Evolutionary conservation across 1,284 basidiomycete genomes (phyloP), one percentile per base, ranked within the genome.

Genomic region (Ganoderma multipileum): DNA sequence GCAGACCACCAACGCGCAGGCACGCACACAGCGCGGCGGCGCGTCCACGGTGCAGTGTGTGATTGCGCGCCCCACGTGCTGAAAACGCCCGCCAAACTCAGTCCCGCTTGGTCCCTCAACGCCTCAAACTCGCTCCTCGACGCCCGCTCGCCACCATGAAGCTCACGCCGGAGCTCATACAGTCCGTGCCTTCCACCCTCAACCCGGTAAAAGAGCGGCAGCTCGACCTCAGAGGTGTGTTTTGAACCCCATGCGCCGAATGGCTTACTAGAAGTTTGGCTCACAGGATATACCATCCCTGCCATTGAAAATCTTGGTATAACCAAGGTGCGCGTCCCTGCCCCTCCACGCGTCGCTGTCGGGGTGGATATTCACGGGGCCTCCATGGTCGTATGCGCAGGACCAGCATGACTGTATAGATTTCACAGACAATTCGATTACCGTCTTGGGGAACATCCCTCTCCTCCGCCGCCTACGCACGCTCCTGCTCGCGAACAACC

Each of bases 231-330:
- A 85, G 96, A 88, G 96, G 96, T 95, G 77, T 78, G 91, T 81
- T 68, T 38, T 63, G 30, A 5, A 39, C 59, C 47, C 42, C 36
- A 23, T 41, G 41, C 59, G 39, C 59, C 65, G 65, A 71, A 58
- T 67, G 52, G 72, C 66, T 57, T 33, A 68, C 68, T 61, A 68
- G 68, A 66, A 74, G 76, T 75, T 80, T 73, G 47, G 68, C 71
- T 78, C 77, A 75, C 80, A 97, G 96, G 96, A 69, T 94, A 95
- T 82, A 97, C 97, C 88, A 98, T 99, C 77, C 96, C 97, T 58
- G 91, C 95, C 64, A 99, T 99, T 79, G 98, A 99, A 91, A 99
- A 99, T 86, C 87, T 99, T 75, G 98, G 97, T 85, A 96, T 98
- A 77, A 98, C 95, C 81, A 95, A 87, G 89, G 96, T 89, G 83